Base-by-base conservation (phyloP, 2,329 filamentous ascomycete genomes). In the Botrytis deweyae region DNA sequence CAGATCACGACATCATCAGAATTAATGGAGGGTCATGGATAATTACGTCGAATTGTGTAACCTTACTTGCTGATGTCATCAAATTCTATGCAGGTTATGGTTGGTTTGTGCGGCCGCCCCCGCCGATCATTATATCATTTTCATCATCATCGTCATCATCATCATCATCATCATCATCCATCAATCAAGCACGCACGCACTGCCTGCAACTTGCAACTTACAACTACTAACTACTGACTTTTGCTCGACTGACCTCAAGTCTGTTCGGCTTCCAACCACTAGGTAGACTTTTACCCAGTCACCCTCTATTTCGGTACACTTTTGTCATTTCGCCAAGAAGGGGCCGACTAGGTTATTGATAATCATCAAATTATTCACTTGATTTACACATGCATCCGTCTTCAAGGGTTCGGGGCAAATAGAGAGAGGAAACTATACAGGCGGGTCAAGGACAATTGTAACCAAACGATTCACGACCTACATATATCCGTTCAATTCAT, bases 61-160 rank as follows among this genome's bases (percentile, higher is more conserved):
- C 22, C 1, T n/a, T 49, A 9, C 16, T 29, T 67, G 65, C 65
- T 67, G 65, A 67, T 67, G 65, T 67, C 65, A 67, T 67, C 65
- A 55, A 38, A 33, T 44, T 29, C 40, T 14, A 33, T 64, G 25
- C 16, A 33, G 16, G 16, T 44, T n/a, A 62, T 12, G 6, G 6
- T 36, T 52, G 22, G 46, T 40, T 40, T 40, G 25, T n/a, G 42
- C 22, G 64, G 65, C 46, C 46, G 65, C 46, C 14, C 46, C 46
- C 46, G 36, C 33, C 33, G 65, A 67, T 67, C 65, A 67, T 66
- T 44, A 49, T 49, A 38, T 55, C 65, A 29, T 52, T 18, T n/a
- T 42, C 38, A 64, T 40, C 61, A 12, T n/a, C 61, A 63, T 63
- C 36, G 6, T 42, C 52, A 29, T 29, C 44, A 16, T 46, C 44